phyloP scores from a whole-genome alignment of 352 stramenopile species.

The Globisporangium paddicum region DNA sequence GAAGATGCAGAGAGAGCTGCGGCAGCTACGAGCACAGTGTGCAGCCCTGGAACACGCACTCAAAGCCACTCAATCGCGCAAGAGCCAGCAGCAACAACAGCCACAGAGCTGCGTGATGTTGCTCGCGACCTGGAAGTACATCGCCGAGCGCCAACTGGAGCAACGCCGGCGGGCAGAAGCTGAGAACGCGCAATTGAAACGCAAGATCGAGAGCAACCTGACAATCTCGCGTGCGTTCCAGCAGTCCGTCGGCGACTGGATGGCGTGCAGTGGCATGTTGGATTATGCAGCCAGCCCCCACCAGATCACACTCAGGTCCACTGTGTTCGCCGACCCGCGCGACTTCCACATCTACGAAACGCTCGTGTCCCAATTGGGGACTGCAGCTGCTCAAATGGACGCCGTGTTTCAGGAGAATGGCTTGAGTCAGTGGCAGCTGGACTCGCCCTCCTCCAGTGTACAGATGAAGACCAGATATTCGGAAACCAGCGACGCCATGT shows the following conservation, averaged over 20 bases:
- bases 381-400: not conserved
- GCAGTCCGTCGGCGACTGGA: not conserved
- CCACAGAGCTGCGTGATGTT: not conserved
- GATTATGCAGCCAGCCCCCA: not conserved
- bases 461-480: not conserved
- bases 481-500: not conserved
- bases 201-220: not conserved
- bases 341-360: not conserved
- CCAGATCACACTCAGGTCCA: not conserved
- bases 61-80: not conserved
- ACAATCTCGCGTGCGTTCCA: not conserved
- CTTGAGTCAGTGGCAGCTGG: not conserved
- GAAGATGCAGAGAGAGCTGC: not conserved
- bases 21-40: not conserved
- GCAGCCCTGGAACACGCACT: not conserved
- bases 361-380: not conserved
- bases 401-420: constrained; percentile 1
- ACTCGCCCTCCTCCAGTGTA: not conserved
- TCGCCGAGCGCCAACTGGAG: not conserved
- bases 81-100: not conserved
- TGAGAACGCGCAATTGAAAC: not conserved
- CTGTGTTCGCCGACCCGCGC: not conserved
- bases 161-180: not conserved
- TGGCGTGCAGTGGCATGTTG: not conserved
- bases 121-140: not conserved